Evolutionary conservation across 1,284 basidiomycete species (phyloP).

Genomic region (Schizophyllum amplum): DNA sequence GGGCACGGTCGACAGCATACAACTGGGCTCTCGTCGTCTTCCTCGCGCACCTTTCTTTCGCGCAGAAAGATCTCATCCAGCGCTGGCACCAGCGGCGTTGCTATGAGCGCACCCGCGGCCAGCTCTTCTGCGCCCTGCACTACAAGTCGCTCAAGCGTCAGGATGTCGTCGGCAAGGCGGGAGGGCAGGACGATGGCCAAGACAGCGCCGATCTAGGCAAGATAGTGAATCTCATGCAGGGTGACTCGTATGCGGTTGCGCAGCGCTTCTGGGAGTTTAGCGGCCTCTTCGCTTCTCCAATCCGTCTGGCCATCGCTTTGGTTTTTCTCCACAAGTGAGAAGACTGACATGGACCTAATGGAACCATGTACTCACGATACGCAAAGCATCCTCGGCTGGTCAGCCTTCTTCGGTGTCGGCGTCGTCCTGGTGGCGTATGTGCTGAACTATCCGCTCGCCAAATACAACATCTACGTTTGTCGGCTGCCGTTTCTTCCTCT

Average conservation of each 20-base stretch:
- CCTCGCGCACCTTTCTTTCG: constrained; percentile 59
- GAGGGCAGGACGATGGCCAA: constrained; percentile 32
- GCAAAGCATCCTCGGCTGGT: constrained; percentile 72
- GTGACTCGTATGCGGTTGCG: constrained; percentile 63
- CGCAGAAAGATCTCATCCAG: constrained; percentile 58
- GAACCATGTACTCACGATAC: constrained; percentile 1
- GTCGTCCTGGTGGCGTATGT: constrained; percentile 62
- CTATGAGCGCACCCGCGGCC: constrained; percentile 60
- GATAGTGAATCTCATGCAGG: constrained; percentile 70
- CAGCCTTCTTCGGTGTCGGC: constrained; percentile 69
- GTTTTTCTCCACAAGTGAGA: constrained; percentile 69
- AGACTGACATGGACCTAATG: background rate
- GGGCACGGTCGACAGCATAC: constrained; percentile 51
- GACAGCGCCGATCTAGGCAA: constrained; percentile 57
- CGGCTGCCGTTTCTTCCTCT: constrained; percentile 1
- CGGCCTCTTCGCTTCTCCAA: constrained; percentile 58
- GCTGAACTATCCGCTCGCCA: constrained; percentile 57
- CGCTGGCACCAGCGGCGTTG: constrained; percentile 58
- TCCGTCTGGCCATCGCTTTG: constrained; percentile 68
- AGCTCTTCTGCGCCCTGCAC: constrained; percentile 65
- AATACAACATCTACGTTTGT: constrained; percentile 57
- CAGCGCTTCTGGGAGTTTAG: constrained; percentile 69
- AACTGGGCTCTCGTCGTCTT: constrained; percentile 64
- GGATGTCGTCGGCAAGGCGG: constrained; percentile 50
- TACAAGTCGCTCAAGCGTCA: constrained; percentile 58